phyloP scores from a whole-genome alignment of 2,329 filamentous ascomycete species.

The Fusarium chaquense region DNA sequence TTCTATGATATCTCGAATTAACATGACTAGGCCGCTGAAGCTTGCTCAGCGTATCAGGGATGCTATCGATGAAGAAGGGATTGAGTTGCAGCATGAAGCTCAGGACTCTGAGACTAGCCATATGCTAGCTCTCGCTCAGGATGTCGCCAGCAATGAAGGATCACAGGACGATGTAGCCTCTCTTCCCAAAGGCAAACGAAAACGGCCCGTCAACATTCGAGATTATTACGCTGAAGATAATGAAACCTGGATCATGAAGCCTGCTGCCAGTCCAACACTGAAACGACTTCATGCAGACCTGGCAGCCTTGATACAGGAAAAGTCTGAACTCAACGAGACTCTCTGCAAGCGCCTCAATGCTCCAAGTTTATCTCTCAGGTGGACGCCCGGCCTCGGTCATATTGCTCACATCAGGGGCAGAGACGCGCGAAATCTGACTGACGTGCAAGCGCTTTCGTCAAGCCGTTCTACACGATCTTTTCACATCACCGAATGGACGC shows the following conservation, averaged over 20 bases:
- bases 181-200: slow-evolving; percentile 67
- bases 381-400: slow-evolving; percentile 88
- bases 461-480: slow-evolving; percentile 89
- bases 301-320: slow-evolving; percentile 69
- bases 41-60: slow-evolving; percentile 78
- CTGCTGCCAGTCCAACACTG: slow-evolving; percentile 75
- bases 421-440: slow-evolving; percentile 63
- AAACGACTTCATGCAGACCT: slow-evolving; percentile 76
- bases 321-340: slow-evolving; percentile 67
- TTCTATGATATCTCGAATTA: slow-evolving; percentile 67
- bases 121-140: slow-evolving; percentile 79
- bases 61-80: slow-evolving; percentile 92
- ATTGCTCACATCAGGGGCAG: slow-evolving; percentile 91
- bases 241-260: slow-evolving; percentile 74
- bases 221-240: slow-evolving; percentile 71
- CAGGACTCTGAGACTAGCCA: slow-evolving; percentile 78
- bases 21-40: slow-evolving; percentile 73
- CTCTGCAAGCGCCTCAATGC: slow-evolving; percentile 73
- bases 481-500: slow-evolving; percentile 85
- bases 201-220: slow-evolving; percentile 60
- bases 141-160: slow-evolving; percentile 76
- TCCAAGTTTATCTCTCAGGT: slow-evolving; percentile 80
- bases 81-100: slow-evolving; percentile 82
- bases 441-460: slow-evolving; percentile 70
- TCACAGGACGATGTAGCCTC: slow-evolving; percentile 66